Base-by-base conservation (phyloP, 176 grass and related monocot genomes). In the Puya raimondii region DNA sequence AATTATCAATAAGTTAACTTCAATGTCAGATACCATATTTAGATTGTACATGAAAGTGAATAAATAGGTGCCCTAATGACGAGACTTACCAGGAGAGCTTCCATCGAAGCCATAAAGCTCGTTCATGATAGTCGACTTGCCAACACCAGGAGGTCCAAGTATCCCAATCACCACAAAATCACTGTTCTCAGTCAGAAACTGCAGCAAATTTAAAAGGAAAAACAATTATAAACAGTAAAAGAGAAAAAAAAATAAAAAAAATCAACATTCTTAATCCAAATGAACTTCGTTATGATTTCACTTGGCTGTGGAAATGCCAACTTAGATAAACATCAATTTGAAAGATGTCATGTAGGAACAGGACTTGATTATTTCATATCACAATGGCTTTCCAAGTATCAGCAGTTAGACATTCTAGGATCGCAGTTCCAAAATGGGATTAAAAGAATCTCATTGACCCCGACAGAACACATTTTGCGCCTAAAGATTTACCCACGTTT, bases 131-230 rank as follows among this genome's bases (percentile, higher is more conserved):
- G 79, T 90, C 9, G 93, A 97, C 53, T 97, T 97, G 12, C 93
- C 89, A 52, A 92, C 81, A 65, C 93, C 89, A 1, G 89, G 63
- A n/a, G 86, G 89, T 3, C 93, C 93, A 53, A 97, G 90, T 71
- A 97, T 49, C 33, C 93, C 93, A 49, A 97, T 86, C 48, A 97
- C 89, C 64, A 88, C 79, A 68, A 97, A 97, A 91, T 97, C 93
- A 22, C 81, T 87, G 82, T 97, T 97, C 71, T 97, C 89, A 0
- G 89, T 97, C 58, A 97, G 65, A 83, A 85, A 97, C 93, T 97
- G 86, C 68, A 71, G 0, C 9, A n/a, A 71, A 76, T 48, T 13
- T 53, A 23, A 21, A 50, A 50, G 10, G 14, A 77, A 25, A 23
- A 26, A 11, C n/a, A 5, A 61, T 47, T 48, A 59, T 48, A 21